Evolutionary conservation across 345 rosid species (phyloP).

Genomic region (Pelargonium nanum): DNA sequence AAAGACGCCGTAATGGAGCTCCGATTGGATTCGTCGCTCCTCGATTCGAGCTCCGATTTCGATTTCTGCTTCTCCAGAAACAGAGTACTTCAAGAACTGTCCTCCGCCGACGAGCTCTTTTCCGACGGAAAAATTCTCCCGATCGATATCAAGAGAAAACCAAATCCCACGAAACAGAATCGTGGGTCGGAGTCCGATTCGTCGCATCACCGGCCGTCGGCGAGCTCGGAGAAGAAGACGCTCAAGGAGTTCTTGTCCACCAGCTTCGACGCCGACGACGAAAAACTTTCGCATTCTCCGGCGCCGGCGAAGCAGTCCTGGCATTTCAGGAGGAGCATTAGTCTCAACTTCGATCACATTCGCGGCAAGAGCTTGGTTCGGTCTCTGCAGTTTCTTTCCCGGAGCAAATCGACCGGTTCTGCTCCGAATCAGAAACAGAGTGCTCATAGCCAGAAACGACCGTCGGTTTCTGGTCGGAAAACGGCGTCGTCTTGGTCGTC

Average conservation of each 20-base stretch:
- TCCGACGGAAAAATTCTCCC: conserved; percentile 79
- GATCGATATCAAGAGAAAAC: conserved; percentile 41
- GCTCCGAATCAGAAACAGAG: conserved; percentile 42
- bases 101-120: conserved; percentile 86
- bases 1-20: conserved; percentile 18
- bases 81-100: conserved; percentile 36
- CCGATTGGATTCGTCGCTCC: conserved; percentile 39
- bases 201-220: neutral
- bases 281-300: conserved; percentile 16
- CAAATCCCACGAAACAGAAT: neutral
- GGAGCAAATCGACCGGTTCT: conserved; percentile 90
- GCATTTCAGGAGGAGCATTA: conserved; percentile 79
- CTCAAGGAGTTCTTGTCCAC: conserved; percentile 57
- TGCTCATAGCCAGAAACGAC: conserved; percentile 39
- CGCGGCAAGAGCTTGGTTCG: conserved; percentile 49
- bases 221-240: conserved; percentile 57
- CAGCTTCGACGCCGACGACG: conserved; percentile 28
- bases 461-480: conserved; percentile 31
- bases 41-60: conserved; percentile 46
- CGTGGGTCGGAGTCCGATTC: neutral
- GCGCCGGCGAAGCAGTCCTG: conserved; percentile 36
- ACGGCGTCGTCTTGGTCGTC: conserved; percentile 24
- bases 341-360: conserved; percentile 53
- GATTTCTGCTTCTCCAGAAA: conserved; percentile 48
- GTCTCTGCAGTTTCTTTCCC: conserved; percentile 55